These are phyloP conservation scores for Penicillium aurantiogriseum DNA, from an alignment of 2,329 filamentous ascomycete genomes.

Conservation along the genomic window DNA sequence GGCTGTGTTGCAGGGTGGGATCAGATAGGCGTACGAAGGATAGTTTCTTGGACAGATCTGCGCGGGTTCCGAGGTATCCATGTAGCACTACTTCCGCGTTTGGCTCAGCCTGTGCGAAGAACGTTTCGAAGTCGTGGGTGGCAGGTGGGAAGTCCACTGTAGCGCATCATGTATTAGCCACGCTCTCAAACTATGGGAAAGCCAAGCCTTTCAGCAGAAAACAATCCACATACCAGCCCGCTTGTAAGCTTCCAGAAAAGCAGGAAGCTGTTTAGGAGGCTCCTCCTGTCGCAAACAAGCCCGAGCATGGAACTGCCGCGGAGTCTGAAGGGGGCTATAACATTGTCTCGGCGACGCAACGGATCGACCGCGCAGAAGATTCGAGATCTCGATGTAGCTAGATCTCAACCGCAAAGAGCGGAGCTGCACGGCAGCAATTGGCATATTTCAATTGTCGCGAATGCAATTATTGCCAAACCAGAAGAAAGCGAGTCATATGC, in stretches of 20 bases:
- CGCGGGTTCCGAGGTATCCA: slow-evolving; percentile 70
- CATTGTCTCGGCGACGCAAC: slow-evolving; percentile 7
- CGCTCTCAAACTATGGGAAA: neutral
- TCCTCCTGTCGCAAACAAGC: slow-evolving; percentile 24
- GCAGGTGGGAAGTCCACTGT: slow-evolving; percentile 50
- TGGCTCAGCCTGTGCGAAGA: slow-evolving; percentile 31
- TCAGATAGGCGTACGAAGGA: slow-evolving; percentile 64
- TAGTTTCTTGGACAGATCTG: slow-evolving; percentile 66
- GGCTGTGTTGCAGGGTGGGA: slow-evolving; percentile 43
- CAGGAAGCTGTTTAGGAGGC: slow-evolving; percentile 14
- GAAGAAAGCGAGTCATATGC: slow-evolving; percentile 1
- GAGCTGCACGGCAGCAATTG: slow-evolving; percentile 7
- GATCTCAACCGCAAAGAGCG: slow-evolving; percentile 3
- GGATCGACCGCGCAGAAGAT: slow-evolving; percentile 32
- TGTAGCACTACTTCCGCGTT: slow-evolving; percentile 54
- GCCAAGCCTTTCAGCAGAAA: too few species aligned
- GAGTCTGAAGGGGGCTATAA: neutral
- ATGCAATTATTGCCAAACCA: neutral
- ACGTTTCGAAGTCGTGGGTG: slow-evolving; percentile 41
- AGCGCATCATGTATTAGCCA: slow-evolving; percentile 13
- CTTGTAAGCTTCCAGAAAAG: slow-evolving; percentile 46
- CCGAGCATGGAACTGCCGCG: slow-evolving; percentile 25
- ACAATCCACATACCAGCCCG: slow-evolving; percentile 40
- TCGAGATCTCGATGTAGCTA: slow-evolving; percentile 32
- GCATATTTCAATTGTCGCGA: slow-evolving; percentile 3